Conservation (phyloP, 441 rosid genomes). For the Erysimum cheiri region DNA sequence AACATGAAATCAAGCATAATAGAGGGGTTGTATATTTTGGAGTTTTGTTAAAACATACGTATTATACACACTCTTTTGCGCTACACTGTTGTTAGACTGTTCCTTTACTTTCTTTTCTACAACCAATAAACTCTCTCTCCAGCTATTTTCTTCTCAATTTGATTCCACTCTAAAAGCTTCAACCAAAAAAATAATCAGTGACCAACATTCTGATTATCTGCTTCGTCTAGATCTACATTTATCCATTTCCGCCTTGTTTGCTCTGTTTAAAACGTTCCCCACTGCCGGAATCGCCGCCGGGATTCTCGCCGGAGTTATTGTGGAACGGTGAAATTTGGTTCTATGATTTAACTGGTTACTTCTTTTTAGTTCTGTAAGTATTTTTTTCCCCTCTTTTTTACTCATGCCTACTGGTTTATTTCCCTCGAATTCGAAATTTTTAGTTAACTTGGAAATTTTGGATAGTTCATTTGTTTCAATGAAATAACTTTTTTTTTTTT, state of each 20-base stretch:
- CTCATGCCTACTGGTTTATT: no score
- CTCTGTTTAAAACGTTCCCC: neutral
- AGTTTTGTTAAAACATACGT: neutral
- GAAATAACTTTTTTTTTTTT: neutral
- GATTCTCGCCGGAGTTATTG: no score
- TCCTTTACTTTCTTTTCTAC: slow-evolving; percentile 23
- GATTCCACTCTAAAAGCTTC: slow-evolving; percentile 25
- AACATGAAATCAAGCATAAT: neutral
- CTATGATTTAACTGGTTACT: slow-evolving; percentile 21
- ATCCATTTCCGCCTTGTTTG: neutral
- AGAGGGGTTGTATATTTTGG: neutral
- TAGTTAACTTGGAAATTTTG: neutral
- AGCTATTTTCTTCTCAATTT: slow-evolving; percentile 26
- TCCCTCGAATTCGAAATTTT: neutral
- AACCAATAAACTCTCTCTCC: slow-evolving; percentile 27
- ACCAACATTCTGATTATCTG: slow-evolving; percentile 21
- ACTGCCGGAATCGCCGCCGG: slow-evolving; percentile 34
- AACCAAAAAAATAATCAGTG: neutral
- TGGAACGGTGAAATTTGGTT: slow-evolving; percentile 5
- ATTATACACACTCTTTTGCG: neutral
- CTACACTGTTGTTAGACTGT: slow-evolving; percentile 12
- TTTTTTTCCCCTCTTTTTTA: no score
- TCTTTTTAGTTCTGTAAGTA: slow-evolving; percentile 8
- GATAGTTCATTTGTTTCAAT: slow-evolving; percentile 4
- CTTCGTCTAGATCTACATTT: slow-evolving; percentile 41